Evolutionary conservation across 2,329 filamentous ascomycete species (phyloP), one percentile per base, ranked within the genome.

Genomic region (Tolypocladium nubicola): DNA sequence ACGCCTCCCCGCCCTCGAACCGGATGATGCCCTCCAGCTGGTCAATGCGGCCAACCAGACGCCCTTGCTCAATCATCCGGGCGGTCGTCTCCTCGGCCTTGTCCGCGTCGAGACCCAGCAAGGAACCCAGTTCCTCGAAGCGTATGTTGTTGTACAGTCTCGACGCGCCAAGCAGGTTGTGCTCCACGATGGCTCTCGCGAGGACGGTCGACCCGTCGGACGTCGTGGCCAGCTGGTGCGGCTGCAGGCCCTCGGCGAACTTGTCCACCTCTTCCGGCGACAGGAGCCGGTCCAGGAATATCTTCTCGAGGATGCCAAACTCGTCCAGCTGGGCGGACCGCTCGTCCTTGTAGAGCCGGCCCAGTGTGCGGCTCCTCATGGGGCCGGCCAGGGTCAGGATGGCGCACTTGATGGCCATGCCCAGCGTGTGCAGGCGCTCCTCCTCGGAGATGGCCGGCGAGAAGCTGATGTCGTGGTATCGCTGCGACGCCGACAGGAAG

Each of bases 41-140:
- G 72, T 99, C 93, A 66, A 99, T 97, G 58, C 87, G 85, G 9
- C 93, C 94, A 3, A 87, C 83, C 55, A 99, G 74, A 38, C 94
- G 85, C 11, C 90, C 91, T 72, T 97, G 92, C 76, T 97, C 92
- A 65, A 99, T 90, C 94, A 99, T 99, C 64, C 85, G 82, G 5
- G 93, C 91, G 14, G 93, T 94, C 56, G 94, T 97, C 58, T 88
- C 86, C 76, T 99, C 94, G 4, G 93, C 93, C 70, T 86, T 88
- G 55, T 89, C 88, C 0, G 83, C 84, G 58, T 89, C 84, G 5
- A 97, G 79, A 0, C 89, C 91, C 16, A 99, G 77, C 41, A 97
- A 79, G 43, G 79, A 75, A 0, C 87, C 94, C 1, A 99, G 79
- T 33, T 86, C 85, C 58, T 88, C 86, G 63, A 90, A 85, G 4